Base-by-base conservation (phyloP, 208 protist genomes). In the Acanthamoeba pearcei region DNA sequence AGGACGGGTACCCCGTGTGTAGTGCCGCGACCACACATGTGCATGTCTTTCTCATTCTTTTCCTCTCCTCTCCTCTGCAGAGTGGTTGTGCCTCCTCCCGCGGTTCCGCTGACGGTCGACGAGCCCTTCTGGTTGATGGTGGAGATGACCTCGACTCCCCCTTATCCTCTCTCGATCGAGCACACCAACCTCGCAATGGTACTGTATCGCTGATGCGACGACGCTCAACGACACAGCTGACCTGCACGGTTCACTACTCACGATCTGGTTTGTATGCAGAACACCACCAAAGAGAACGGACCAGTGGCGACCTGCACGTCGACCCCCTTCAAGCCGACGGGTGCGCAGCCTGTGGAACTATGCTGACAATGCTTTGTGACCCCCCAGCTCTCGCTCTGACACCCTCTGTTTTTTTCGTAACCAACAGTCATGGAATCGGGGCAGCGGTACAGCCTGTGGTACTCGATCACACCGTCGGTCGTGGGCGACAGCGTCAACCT, bases 131-230 rank as follows among this genome's bases (percentile, higher is more conserved):
- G 74, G 74, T n/a, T 83, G 38, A 38, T 83, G 46, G 74, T 83
- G 35, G 74, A 83, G 74, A 83, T 83, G 74, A 83, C 74, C 74
- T 46, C 74, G 42, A 83, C 74, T 57, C 74, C 74, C 5, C 74
- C 74, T 42, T 53, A 83, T 53, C 42, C 74, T n/a, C 46, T 83
- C 42, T 46, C 74, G 38, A 83, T 83, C 27, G 74, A 83, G 42
- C 46, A 46, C 74, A 83, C 74, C 22, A 46, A 83, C 42, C 42
- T 83, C 24, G 74, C 74, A 3, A 55, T 83, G 38, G 74, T 83
- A 53, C 32, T 9, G 5, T 27, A 19, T n/a, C 32, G 6, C 17
- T 27, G 66, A 1, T 17, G 22, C 15, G 5, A 15, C 15, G 5
- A 15, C 38, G 22, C 70, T 76, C n/a, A 76, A 12, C 12, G 17